phyloP scores from a whole-genome alignment of 225 moss, liverwort and hornwort species.

The Thuidium tamariscinum region DNA sequence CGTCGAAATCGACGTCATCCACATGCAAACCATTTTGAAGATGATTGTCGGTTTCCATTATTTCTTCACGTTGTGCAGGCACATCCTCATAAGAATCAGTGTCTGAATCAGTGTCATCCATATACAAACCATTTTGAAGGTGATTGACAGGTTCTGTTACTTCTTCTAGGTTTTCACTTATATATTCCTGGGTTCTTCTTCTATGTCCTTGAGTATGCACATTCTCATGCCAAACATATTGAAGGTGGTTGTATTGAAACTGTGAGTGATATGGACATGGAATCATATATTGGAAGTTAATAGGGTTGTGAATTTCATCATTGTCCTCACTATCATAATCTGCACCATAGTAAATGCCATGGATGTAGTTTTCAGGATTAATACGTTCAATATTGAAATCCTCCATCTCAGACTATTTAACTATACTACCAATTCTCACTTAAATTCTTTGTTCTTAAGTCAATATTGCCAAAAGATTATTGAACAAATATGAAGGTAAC shows the following conservation, averaged over 20 bases:
- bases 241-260: neutral
- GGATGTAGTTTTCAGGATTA: neutral
- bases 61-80: neutral
- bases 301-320: neutral
- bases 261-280: rapidly evolving
- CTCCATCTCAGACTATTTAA: neutral
- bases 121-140: neutral
- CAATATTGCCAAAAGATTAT: neutral
- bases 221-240: neutral
- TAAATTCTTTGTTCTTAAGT: neutral
- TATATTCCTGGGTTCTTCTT: too few relatives aligned
- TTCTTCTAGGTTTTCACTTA: too few relatives aligned
- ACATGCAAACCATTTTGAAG: neutral
- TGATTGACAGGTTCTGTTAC: too few relatives aligned
- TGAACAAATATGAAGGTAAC: too few relatives aligned
- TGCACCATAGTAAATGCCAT: neutral
- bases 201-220: too few relatives aligned
- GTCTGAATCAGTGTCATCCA: neutral
- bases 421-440: neutral
- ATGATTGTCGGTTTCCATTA: neutral
- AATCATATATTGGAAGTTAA: rapidly evolving
- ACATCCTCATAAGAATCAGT: too few relatives aligned
- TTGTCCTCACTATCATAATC: neutral
- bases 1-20: neutral
- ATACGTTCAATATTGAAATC: rapidly evolving